A percentile compares a stretch with the other conserved stretches of the same genome.
Conservation (phyloP, 1,284 basidiomycete species). For the Ceratobasidium sp. region DNA sequence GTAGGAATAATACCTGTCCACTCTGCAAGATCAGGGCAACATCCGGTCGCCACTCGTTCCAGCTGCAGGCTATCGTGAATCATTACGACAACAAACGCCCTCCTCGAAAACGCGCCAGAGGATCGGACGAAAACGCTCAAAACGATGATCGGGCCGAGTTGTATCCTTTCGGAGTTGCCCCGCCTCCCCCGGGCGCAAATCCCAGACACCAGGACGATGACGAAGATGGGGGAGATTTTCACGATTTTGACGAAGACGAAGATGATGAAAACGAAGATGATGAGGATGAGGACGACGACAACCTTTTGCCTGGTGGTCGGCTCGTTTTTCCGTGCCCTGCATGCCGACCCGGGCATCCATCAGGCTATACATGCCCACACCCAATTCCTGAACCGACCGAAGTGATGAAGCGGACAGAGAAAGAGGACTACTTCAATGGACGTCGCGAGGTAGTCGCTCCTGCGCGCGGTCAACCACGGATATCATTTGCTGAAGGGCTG, state of each 20-base stretch:
- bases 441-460: conserved; percentile 4
- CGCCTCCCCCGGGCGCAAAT: neutral
- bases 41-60: conserved; percentile 41
- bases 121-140: conserved; percentile 4
- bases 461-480: conserved; percentile 2
- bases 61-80: conserved; percentile 42
- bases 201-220: conserved; percentile 31
- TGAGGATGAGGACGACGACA: conserved; percentile 22
- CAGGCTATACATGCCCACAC: conserved; percentile 32
- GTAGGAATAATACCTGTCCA: conserved; percentile 43
- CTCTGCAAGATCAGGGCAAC: conserved; percentile 30
- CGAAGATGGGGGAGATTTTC: conserved; percentile 48
- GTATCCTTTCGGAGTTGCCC: conserved; percentile 28
- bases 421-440: conserved; percentile 24
- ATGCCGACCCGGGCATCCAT: conserved; percentile 35
- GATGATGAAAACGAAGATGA: conserved; percentile 33
- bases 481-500: conserved; percentile 16
- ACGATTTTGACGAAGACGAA: conserved; percentile 10
- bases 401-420: conserved; percentile 19
- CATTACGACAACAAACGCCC: conserved; percentile 44
- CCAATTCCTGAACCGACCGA: conserved; percentile 43
- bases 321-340: conserved; percentile 43
- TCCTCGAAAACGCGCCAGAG: conserved; percentile 20
- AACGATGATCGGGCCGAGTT: conserved; percentile 34
- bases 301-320: conserved; percentile 36